A percentile compares a stretch with the other conserved stretches of the same genome.
These are phyloP conservation scores for Fragaria vesca DNA, from an alignment of 306 rosid genomes.

Conservation along the genomic window DNA sequence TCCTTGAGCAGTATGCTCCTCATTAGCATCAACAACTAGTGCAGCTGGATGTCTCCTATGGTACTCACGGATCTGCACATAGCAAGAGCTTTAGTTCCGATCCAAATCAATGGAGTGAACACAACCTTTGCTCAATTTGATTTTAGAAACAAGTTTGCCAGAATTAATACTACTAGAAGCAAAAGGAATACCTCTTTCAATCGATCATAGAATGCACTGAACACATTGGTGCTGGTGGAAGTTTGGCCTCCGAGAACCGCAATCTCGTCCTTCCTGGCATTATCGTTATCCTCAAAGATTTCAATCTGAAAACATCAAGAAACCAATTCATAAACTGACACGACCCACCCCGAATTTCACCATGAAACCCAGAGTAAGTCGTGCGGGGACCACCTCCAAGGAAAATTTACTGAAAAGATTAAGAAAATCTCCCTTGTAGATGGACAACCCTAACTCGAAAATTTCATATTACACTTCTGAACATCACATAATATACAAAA, in stretches of 20 bases:
- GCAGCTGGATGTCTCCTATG: conserved; percentile 95
- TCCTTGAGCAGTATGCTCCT: conserved; percentile 72
- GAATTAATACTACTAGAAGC: conserved; percentile 9
- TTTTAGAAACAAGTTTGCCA: background rate
- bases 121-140: background rate
- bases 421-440: no score
- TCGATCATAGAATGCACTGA: conserved; percentile 92
- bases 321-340: no score
- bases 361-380: no score
- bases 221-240: conserved; percentile 76
- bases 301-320: conserved; percentile 54
- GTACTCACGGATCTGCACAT: conserved; percentile 84
- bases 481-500: no score
- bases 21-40: conserved; percentile 73
- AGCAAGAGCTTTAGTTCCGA: background rate
- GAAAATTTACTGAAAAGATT: no score
- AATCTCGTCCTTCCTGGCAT: conserved; percentile 93
- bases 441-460: no score
- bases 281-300: conserved; percentile 74
- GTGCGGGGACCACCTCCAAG: no score
- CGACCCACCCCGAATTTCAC: no score
- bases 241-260: conserved; percentile 97
- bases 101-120: background rate
- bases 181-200: conserved; percentile 66
- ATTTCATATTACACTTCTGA: no score